Percentiles rank a stretch among this genome's conserved stretches.
Evolutionary conservation across 2,329 filamentous ascomycete genomes (phyloP).

Genomic region (Penicillium italicum): DNA sequence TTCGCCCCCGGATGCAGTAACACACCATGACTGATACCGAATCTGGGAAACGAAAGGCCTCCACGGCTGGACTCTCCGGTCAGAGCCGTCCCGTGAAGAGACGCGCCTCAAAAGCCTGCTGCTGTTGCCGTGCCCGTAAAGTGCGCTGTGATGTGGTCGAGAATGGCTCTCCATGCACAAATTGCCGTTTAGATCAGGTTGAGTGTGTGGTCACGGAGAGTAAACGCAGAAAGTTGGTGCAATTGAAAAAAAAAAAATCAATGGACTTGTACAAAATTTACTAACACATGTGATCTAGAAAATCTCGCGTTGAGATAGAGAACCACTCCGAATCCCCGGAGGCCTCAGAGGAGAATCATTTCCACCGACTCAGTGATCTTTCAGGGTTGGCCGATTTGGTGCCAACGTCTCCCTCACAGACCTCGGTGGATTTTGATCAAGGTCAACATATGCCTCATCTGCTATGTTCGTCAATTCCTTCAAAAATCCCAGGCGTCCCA

Average conservation of each 20-base stretch:
- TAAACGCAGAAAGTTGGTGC: conserved; percentile 62
- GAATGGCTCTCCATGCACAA: conserved; percentile 77
- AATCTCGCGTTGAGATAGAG: conserved; percentile 41
- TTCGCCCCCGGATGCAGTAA: conserved; percentile 19
- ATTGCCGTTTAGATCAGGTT: conserved; percentile 63
- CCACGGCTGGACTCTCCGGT: conserved; percentile 53
- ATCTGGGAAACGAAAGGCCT: conserved; percentile 55
- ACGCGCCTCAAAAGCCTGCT: conserved; percentile 85
- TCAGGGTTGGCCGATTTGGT: conserved; percentile 31
- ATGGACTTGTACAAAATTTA: too few species aligned
- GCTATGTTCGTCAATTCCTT: conserved; percentile 51
- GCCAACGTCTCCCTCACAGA: conserved; percentile 44
- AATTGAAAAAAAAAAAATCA: too few species aligned
- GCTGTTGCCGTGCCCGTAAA: conserved; percentile 82
- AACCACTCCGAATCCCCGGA: conserved; percentile 38
- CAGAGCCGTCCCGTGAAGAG: conserved; percentile 65
- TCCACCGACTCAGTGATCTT: conserved; percentile 30
- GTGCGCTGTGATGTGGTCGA: conserved; percentile 93
- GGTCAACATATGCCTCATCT: conserved; percentile 62
- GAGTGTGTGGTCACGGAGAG: conserved; percentile 67
- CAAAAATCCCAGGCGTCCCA: background rate
- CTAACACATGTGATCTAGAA: conserved; percentile 33
- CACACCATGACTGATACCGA: conserved; percentile 30
- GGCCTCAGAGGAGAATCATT: conserved; percentile 32
- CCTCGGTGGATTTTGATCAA: conserved; percentile 47